Evolutionary conservation across 208 protist genomes (phyloP).

Genomic region (Trypanosoma mega): DNA sequence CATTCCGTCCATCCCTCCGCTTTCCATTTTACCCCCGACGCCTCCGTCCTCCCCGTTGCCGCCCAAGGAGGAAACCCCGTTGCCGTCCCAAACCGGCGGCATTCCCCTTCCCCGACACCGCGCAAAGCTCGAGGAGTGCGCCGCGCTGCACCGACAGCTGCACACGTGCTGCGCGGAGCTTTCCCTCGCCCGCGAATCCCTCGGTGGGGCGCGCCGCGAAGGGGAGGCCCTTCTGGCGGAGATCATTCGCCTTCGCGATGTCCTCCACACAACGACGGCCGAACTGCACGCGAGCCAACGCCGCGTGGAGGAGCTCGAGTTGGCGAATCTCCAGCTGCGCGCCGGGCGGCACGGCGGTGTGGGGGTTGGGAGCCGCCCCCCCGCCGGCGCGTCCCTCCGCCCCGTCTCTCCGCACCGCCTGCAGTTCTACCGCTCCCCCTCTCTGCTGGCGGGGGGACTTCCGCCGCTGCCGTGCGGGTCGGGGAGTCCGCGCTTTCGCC

Average conservation of each 20-base stretch:
- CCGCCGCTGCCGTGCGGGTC: too few species aligned
- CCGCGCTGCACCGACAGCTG: constrained; percentile 25
- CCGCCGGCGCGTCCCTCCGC: too few species aligned
- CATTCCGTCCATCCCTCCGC: not conserved
- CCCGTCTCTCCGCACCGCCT: too few species aligned
- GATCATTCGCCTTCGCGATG: constrained; percentile 27
- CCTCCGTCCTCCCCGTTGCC: not conserved
- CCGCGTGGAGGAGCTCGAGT: constrained; percentile 25
- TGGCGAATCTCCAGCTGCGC: constrained; percentile 26
- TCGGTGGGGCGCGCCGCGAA: constrained; percentile 13
- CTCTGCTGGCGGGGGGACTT: too few species aligned
- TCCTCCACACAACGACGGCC: constrained; percentile 24
- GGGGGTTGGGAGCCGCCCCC: too few species aligned
- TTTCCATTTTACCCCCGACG: not conserved
- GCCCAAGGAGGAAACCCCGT: not conserved
- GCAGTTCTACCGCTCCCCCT: too few species aligned
- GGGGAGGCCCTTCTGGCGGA: constrained; percentile 10
- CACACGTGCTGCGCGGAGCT: constrained; percentile 14
- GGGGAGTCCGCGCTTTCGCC: too few species aligned
- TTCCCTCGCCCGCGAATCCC: constrained; percentile 13
- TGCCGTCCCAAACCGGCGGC: not conserved
- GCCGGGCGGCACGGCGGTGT: constrained; percentile 12
- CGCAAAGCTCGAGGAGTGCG: constrained; percentile 36
- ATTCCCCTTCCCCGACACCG: constrained; percentile 25
- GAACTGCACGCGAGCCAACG: constrained; percentile 25